A percentile compares a stretch with the other conserved stretches of the same genome.
phyloP scores from a whole-genome alignment of 306 rosid species.

The Senna tora region DNA sequence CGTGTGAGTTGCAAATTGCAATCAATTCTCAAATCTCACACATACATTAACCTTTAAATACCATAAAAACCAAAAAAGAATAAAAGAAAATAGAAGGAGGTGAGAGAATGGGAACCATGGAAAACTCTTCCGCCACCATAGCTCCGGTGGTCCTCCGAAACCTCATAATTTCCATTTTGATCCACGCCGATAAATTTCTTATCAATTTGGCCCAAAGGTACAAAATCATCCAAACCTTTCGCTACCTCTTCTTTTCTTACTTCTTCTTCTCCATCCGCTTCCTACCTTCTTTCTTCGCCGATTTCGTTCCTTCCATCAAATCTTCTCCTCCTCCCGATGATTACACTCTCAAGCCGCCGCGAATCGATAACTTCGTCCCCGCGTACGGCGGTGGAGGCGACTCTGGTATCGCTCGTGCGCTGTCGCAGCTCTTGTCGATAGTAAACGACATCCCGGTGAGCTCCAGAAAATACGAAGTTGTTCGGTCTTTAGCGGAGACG shows the following conservation, averaged over 20 bases:
- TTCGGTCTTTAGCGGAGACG: conserved; percentile 68
- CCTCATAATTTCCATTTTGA: conserved; percentile 44
- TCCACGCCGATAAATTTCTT: conserved; percentile 47
- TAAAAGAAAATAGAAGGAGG: background rate
- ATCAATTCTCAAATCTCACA: too few relatives aligned
- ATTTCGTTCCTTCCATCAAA: conserved; percentile 9
- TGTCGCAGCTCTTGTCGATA: conserved; percentile 62
- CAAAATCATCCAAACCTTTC: conserved; percentile 56
- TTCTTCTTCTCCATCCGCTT: conserved; percentile 55
- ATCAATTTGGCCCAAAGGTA: conserved; percentile 35
- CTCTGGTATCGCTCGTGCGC: conserved; percentile 65
- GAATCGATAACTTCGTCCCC: conserved; percentile 9
- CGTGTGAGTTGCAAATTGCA: too few relatives aligned
- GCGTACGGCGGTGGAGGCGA: background rate
- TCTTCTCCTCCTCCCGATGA: background rate
- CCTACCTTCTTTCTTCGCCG: conserved; percentile 45
- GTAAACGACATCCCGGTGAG: conserved; percentile 66
- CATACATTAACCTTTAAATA: background rate
- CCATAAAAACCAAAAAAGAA: background rate
- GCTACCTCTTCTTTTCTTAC: conserved; percentile 31
- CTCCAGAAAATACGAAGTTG: conserved; percentile 75
- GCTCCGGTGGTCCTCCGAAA: conserved; percentile 57
- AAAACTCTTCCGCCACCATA: conserved; percentile 38
- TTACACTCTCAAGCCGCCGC: background rate
- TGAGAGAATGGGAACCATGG: conserved; percentile 37